Conservation (phyloP, 805 yeast genomes). For the Torulaspora quercuum region DNA sequence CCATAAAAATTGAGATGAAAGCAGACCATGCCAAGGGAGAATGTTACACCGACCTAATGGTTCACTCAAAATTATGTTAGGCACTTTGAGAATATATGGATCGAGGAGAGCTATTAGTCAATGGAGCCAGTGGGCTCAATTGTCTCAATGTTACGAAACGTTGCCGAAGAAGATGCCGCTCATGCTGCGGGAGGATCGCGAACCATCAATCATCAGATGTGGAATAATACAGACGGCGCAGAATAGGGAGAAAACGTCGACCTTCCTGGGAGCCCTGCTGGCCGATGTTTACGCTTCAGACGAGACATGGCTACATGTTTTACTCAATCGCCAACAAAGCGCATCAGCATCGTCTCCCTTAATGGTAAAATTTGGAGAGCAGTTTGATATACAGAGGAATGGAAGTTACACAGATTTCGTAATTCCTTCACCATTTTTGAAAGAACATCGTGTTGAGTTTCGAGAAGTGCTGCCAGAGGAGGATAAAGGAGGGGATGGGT, state of each 20-base stretch:
- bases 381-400: slow-evolving; percentile 17
- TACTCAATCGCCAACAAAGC: slow-evolving; percentile 13
- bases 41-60: too few relatives aligned
- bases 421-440: slow-evolving; percentile 33
- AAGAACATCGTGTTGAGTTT: slow-evolving; percentile 26
- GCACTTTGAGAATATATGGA: slow-evolving; percentile 1
- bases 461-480: slow-evolving; percentile 21
- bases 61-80: too few relatives aligned
- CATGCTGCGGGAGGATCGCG: slow-evolving; percentile 15
- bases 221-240: slow-evolving; percentile 29
- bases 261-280: slow-evolving; percentile 29
- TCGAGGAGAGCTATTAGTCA: slow-evolving; percentile 8
- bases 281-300: slow-evolving; percentile 36
- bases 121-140: slow-evolving; percentile 16
- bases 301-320: slow-evolving; percentile 32
- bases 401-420: slow-evolving; percentile 16
- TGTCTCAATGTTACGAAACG: slow-evolving; percentile 26
- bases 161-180: slow-evolving; percentile 29
- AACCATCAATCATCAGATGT: slow-evolving; percentile 25
- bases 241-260: slow-evolving; percentile 15
- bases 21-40: too few relatives aligned
- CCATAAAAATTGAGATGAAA: too few relatives aligned
- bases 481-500: slow-evolving; percentile 22
- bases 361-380: slow-evolving; percentile 24
- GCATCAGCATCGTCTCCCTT: slow-evolving; percentile 12